Percentiles rank a stretch among this genome's conserved stretches.
These are phyloP conservation scores for Endotrypanum monterogeii DNA, from an alignment of 208 protist genomes.

Conservation along the genomic window DNA sequence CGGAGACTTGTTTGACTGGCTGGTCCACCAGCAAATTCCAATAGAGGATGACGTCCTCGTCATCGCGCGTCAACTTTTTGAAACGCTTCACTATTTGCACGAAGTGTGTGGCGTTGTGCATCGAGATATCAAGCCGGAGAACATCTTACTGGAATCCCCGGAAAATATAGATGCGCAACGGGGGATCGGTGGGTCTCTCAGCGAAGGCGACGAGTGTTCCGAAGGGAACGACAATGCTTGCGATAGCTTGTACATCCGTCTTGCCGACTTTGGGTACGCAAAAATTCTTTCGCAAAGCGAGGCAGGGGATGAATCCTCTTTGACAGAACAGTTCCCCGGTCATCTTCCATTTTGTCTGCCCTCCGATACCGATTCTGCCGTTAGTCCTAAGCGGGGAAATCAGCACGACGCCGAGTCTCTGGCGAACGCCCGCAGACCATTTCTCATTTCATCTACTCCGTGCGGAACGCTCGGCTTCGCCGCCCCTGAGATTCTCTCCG, in stretches of 20 bases:
- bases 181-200: conserved; percentile 33
- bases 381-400: neutral
- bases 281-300: conserved; percentile 34
- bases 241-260: conserved; percentile 35
- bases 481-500: conserved; percentile 53
- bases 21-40: conserved; percentile 41
- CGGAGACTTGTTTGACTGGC: conserved; percentile 67
- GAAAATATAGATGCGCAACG: neutral
- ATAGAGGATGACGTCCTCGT: conserved; percentile 51
- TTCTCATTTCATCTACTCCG: conserved; percentile 40
- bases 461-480: conserved; percentile 60
- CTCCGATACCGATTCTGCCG: conserved; percentile 1
- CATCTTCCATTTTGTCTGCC: conserved; percentile 10
- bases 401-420: neutral
- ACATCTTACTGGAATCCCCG: conserved; percentile 61
- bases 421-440: conserved; percentile 7
- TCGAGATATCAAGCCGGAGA: conserved; percentile 97
- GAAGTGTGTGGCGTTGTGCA: conserved; percentile 81
- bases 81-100: conserved; percentile 53
- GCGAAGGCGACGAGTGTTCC: conserved; percentile 2
- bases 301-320: neutral
- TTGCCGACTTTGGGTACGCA: conserved; percentile 62
- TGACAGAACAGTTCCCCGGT: neutral
- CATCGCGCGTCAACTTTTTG: conserved; percentile 47
- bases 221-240: conserved; percentile 3